Evolutionary conservation across 2,329 filamentous ascomycete genomes (phyloP), one percentile per base, ranked within the genome.

Genomic region (Fusarium neocosmosporiellum): DNA sequence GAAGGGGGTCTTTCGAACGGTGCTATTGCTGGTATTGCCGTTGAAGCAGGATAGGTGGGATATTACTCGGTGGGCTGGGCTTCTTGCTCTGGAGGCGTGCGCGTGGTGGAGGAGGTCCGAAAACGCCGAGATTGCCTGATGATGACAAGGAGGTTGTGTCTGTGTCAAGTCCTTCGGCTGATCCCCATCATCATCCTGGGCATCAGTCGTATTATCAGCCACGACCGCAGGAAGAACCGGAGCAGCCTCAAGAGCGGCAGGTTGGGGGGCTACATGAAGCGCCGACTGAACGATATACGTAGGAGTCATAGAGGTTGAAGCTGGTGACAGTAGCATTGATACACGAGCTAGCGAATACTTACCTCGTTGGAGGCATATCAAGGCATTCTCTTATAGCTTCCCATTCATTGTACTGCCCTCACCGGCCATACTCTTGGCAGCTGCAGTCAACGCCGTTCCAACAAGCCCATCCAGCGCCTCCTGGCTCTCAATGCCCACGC

Each of bases 401-500:
- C 39, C 36, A 33, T 37, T 41, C 11, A 43, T 24, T 22, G 48
- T 3, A 3, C 10, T 63, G 27, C 24, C 34, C 50, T 27, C 24
- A 11, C 33, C 50, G 3, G 11, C 29, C 2, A 6, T 29, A 22
- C 7, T 33, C 18, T 48, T 24, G 24, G 31, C 46, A 7, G 72
- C 71, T 3, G 73, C 75, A 10, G 64, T 20, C n/a, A 78, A 48
- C 11, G 75, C 76, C 14, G 34, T 57, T 20, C 36, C 43, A 3
- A 78, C 46, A 46, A 78, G 48, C 14, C 14, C 31, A 16, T 65
- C 34, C 58, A 86, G 29, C 36, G 79, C 76, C 59, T 75, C 75
- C 63, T 75, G 73, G 1, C 79, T 79, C 77, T 88, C 86, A 8
- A 86, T 67, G 1, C 86, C 86, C 1, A 84, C 83, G 27, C 81